Conservation (phyloP, 2,329 filamentous ascomycete species). For the Neophaeococcomyces mojaviensis region DNA sequence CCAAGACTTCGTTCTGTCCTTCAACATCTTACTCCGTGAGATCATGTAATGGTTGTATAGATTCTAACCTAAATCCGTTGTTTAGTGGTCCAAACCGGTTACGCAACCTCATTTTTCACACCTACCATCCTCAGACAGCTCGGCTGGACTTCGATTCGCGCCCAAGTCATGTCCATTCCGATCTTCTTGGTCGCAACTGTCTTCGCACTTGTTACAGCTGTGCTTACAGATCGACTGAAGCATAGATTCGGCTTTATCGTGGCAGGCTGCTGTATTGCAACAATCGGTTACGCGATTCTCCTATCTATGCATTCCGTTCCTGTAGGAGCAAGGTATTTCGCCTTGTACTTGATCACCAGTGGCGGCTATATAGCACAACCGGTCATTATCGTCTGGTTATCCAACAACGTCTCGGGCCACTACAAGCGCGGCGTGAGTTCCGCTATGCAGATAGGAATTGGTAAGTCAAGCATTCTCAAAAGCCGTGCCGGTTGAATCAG, state of each 20-base stretch:
- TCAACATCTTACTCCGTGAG: too few relatives aligned
- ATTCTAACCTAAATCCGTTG: too few relatives aligned
- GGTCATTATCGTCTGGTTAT: constrained; percentile 24
- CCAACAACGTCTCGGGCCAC: constrained; percentile 27
- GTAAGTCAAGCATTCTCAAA: constrained; percentile 26
- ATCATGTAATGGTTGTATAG: too few relatives aligned
- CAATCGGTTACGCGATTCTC: constrained; percentile 30
- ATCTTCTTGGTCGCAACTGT: constrained; percentile 28
- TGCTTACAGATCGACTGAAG: constrained; percentile 26
- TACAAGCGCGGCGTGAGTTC: constrained; percentile 26
- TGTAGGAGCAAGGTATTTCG: constrained; percentile 26
- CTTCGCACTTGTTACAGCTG: constrained; percentile 25
- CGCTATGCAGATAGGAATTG: constrained; percentile 26
- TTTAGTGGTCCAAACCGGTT: constrained; percentile 31
- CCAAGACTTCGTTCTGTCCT: too few relatives aligned
- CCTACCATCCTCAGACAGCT: constrained; percentile 29
- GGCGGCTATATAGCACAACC: constrained; percentile 30
- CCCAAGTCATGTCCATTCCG: constrained; percentile 32
- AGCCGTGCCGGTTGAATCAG: constrained; percentile 5
- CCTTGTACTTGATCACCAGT: constrained; percentile 22
- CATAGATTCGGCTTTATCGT: constrained; percentile 32
- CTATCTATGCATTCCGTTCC: constrained; percentile 24
- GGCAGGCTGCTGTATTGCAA: constrained; percentile 27
- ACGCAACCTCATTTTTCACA: constrained; percentile 29
- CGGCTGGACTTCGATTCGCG: constrained; percentile 26